Conservation (phyloP, 139 green algal genomes). For the Deuterostichococcus epilithicus region DNA sequence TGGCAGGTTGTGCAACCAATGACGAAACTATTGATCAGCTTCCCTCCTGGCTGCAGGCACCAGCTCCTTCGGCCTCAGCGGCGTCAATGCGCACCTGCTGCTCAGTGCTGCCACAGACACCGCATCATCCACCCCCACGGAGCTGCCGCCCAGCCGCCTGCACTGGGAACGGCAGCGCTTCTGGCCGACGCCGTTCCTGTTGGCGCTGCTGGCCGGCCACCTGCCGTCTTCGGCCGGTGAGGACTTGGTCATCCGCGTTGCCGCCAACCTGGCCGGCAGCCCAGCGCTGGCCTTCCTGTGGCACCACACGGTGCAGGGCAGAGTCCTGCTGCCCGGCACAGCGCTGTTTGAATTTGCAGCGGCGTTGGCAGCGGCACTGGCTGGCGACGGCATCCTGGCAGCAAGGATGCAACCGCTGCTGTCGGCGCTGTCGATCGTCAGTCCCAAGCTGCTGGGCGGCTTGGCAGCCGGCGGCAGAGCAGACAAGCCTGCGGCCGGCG, state of each 20-base stretch:
- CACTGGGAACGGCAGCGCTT: constrained; percentile 8
- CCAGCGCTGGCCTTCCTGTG: constrained; percentile 35
- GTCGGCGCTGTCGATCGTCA: not conserved
- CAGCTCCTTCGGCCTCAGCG: constrained; percentile 81
- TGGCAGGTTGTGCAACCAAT: too few species aligned
- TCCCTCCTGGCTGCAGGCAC: constrained; percentile 41
- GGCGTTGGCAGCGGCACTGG: constrained; percentile 17
- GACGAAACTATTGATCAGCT: not conserved
- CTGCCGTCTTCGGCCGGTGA: constrained; percentile 3
- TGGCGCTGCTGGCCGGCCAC: not conserved
- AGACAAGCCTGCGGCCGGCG: not conserved
- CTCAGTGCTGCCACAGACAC: not conserved
- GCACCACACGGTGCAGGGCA: constrained; percentile 38
- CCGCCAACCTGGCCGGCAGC: not conserved
- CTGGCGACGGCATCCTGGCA: not conserved
- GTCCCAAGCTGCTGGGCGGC: not conserved
- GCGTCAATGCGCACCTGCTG: constrained; percentile 70
- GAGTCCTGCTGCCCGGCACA: constrained; percentile 45
- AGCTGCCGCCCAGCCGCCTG: not conserved
- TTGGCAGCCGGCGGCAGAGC: not conserved
- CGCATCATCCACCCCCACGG: too few species aligned
- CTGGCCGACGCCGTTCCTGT: constrained; percentile 9
- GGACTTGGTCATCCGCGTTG: too few species aligned
- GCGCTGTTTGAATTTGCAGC: constrained; percentile 54
- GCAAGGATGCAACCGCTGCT: not conserved